Percentiles rank a stretch among this genome's conserved stretches.
Conservation (phyloP, 208 protist genomes). For the Phytomonas serpens region DNA sequence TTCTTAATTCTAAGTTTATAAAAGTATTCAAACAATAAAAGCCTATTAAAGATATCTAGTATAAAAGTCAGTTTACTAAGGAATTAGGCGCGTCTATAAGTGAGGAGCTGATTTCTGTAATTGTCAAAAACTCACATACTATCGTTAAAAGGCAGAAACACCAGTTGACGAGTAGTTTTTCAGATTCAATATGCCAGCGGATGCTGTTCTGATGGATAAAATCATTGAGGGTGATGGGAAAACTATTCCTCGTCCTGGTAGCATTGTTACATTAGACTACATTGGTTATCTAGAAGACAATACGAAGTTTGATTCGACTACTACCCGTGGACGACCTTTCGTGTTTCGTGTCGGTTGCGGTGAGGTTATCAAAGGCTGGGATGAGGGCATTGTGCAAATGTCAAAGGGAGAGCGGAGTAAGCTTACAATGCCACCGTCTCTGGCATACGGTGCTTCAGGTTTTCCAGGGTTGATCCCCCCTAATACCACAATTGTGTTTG, state of each 20-base stretch:
- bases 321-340: conserved; percentile 86
- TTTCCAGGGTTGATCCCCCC: conserved; percentile 88
- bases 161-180: background rate
- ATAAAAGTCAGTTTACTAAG: background rate
- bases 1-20: background rate
- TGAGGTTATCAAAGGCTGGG: conserved; percentile 92
- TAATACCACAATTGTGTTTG: conserved; percentile 86
- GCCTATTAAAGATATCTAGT: background rate
- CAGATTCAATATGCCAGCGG: conserved; percentile 32
- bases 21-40: background rate
- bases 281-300: conserved; percentile 78
- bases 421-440: conserved; percentile 83
- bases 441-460: conserved; percentile 83
- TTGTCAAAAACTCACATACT: background rate
- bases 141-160: background rate
- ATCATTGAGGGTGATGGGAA: conserved; percentile 91
- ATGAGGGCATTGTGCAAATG: conserved; percentile 93
- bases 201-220: conserved; percentile 86
- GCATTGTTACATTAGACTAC: conserved; percentile 87
- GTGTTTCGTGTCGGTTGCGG: conserved; percentile 89
- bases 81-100: background rate
- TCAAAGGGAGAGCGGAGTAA: conserved; percentile 89
- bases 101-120: background rate
- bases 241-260: conserved; percentile 74
- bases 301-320: conserved; percentile 83